Evolutionary conservation across 2,329 filamentous ascomycete genomes (phyloP).

Genomic region (Macroventuria anomochaeta): DNA sequence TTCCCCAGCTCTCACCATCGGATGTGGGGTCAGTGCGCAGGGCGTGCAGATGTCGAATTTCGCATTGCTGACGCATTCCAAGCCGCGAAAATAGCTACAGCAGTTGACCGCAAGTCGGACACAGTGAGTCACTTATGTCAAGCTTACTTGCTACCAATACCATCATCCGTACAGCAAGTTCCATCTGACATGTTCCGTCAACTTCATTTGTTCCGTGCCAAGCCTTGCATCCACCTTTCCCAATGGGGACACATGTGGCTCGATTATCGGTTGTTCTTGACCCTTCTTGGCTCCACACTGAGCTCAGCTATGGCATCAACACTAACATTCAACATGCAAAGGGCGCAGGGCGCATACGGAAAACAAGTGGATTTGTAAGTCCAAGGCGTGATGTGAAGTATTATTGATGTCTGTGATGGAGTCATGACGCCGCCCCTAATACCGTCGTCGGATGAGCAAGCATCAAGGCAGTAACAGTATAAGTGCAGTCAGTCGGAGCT

Average conservation of each 20-base stretch:
- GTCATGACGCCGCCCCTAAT: neutral
- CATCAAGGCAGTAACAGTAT: neutral
- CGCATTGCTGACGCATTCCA: neutral
- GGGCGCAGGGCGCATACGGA: constrained; percentile 6
- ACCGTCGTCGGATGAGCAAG: neutral
- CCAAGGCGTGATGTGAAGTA: neutral
- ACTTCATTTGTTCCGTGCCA: neutral
- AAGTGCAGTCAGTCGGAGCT: neutral
- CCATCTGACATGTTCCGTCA: neutral
- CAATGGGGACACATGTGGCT: neutral
- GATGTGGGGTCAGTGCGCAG: constrained; percentile 1
- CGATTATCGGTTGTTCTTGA: neutral
- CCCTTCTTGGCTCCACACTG: neutral
- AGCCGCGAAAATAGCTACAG: no score
- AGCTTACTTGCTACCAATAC: no score
- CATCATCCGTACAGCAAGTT: no score
- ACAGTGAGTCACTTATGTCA: neutral
- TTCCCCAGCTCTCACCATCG: neutral
- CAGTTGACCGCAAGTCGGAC: neutral
- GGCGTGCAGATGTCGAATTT: neutral
- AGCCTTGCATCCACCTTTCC: neutral
- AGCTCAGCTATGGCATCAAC: neutral
- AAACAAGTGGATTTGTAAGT: neutral
- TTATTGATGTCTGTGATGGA: neutral
- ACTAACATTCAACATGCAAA: neutral